These are phyloP conservation scores for Setomelanomma holmii DNA, from an alignment of 2,329 filamentous ascomycete species.

Conservation along the genomic window DNA sequence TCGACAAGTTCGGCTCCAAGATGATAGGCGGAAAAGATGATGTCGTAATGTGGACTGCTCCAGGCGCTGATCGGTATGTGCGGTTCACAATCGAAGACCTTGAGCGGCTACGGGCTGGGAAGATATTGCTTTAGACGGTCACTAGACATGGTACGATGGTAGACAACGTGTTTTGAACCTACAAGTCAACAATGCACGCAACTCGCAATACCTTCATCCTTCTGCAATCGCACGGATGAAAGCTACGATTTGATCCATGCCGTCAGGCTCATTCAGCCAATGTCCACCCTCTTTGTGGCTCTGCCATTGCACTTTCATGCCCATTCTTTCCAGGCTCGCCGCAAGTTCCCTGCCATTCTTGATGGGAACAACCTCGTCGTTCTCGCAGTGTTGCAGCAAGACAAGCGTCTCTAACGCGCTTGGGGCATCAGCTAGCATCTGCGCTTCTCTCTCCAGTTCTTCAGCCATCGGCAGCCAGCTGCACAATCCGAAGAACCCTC, in stretches of 20 bases:
- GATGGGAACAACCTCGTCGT: conserved; percentile 53
- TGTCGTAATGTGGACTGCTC: conserved; percentile 37
- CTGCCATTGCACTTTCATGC: conserved; percentile 48
- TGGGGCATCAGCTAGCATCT: too few species aligned
- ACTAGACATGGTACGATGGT: not conserved
- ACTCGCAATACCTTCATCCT: not conserved
- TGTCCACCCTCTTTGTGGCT: conserved; percentile 51
- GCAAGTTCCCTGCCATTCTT: conserved; percentile 42
- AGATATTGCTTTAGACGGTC: conserved; percentile 14
- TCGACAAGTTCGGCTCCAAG: conserved; percentile 45
- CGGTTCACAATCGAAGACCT: conserved; percentile 28
- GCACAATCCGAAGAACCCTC: conserved; percentile 30
- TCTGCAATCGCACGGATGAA: conserved; percentile 13
- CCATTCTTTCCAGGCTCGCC: conserved; percentile 45
- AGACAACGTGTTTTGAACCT: not conserved
- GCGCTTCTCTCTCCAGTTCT: not conserved
- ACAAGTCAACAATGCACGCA: not conserved
- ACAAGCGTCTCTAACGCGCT: conserved; percentile 48
- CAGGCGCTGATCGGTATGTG: conserved; percentile 32
- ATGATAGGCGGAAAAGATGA: conserved; percentile 30
- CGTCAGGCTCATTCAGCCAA: conserved; percentile 58
- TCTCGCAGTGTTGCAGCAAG: conserved; percentile 54
- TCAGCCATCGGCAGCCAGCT: conserved; percentile 27
- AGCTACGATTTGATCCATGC: conserved; percentile 55
- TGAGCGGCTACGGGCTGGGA: conserved; percentile 25